phyloP scores from a whole-genome alignment of 2,329 filamentous ascomycete species.

The Diaporthe citrichinensis region DNA sequence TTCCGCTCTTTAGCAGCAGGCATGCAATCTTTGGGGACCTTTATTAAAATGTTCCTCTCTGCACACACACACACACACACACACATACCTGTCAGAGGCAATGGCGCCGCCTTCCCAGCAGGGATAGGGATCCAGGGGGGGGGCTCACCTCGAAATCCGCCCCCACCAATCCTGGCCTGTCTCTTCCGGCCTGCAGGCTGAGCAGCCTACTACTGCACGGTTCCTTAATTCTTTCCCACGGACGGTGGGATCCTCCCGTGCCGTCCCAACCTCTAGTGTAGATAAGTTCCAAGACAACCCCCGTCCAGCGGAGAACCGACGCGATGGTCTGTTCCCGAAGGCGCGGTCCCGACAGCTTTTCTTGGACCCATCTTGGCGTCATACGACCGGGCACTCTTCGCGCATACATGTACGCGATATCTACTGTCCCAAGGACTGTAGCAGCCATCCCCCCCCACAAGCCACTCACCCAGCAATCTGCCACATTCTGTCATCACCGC shows the following conservation, averaged over 20 bases:
- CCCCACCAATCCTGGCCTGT: constrained; percentile 2
- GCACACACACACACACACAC: background rate
- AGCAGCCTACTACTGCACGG: constrained; percentile 22
- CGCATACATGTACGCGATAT: background rate
- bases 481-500: background rate
- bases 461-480: background rate
- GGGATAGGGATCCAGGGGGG: too few relatives aligned
- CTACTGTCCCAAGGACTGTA: background rate
- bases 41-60: background rate
- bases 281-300: background rate
- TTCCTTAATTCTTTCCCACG: constrained; percentile 18
- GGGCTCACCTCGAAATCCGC: constrained; percentile 13
- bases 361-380: background rate
- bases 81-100: background rate
- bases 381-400: background rate
- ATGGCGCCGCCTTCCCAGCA: background rate
- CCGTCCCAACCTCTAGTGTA: background rate
- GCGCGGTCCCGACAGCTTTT: background rate
- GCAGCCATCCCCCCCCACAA: background rate
- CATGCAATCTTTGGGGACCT: background rate
- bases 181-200: constrained; percentile 13
- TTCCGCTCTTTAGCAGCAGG: constrained; percentile 4
- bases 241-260: constrained; percentile 12
- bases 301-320: background rate
- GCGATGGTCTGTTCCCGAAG: background rate